Conservation (phyloP, 148 eudicot species). For the Beta vulgaris region DNA sequence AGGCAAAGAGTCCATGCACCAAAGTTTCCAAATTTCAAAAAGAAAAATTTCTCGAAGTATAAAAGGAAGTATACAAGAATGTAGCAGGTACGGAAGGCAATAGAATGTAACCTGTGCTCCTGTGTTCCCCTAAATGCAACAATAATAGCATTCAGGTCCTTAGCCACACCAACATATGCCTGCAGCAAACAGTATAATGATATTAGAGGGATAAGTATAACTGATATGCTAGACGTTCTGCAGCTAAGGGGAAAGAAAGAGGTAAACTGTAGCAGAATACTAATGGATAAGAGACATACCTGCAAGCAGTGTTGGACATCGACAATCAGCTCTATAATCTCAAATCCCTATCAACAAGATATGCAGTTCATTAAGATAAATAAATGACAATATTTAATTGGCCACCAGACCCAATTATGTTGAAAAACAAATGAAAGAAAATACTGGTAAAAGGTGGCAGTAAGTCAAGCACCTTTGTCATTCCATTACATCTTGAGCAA, state of each 20-base stretch:
- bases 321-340: constrained; percentile 81
- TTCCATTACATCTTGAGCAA: constrained; percentile 79
- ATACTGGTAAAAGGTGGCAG: not conserved
- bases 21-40: not conserved
- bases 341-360: constrained; percentile 67
- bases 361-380: constrained; percentile 10
- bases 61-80: not conserved
- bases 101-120: constrained; percentile 61
- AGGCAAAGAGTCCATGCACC: no score
- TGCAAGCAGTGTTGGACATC: constrained; percentile 86
- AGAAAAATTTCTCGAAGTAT: not conserved
- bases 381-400: not conserved
- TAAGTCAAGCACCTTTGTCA: constrained; percentile 54
- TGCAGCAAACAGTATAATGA: constrained; percentile 32
- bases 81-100: constrained; percentile 7
- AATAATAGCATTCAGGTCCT: constrained; percentile 72
- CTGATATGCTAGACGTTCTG: not conserved
- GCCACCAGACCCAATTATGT: not conserved
- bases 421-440: not conserved
- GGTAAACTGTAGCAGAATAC: not conserved
- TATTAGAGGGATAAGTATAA: not conserved
- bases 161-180: constrained; percentile 94
- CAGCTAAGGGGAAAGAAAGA: not conserved
- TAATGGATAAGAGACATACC: constrained; percentile 33
- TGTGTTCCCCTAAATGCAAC: constrained; percentile 97